Evolutionary conservation across 2,329 filamentous ascomycete species (phyloP).

Genomic region (Cordyceps cateniannulata): DNA sequence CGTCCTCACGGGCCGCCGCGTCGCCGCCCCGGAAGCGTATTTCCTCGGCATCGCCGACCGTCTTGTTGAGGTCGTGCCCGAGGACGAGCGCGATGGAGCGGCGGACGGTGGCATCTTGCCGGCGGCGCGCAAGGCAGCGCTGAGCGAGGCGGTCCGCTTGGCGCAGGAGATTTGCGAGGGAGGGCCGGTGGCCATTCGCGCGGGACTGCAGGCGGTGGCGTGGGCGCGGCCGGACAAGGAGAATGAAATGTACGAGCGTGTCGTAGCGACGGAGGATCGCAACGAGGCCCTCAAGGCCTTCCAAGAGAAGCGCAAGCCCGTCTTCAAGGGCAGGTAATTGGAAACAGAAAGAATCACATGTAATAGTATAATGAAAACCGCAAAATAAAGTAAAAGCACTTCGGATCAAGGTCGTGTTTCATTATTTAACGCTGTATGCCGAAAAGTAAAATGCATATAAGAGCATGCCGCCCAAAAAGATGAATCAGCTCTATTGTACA

Average conservation of each 20-base stretch:
- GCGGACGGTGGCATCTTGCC: conserved; percentile 42
- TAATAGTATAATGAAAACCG: conserved; percentile 4
- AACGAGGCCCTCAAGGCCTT: conserved; percentile 86
- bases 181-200: conserved; percentile 74
- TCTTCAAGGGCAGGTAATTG: conserved; percentile 47
- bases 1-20: conserved; percentile 81
- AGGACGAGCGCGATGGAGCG: conserved; percentile 37
- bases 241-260: conserved; percentile 77
- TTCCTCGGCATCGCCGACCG: conserved; percentile 85
- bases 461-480: background rate
- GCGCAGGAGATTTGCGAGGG: conserved; percentile 85
- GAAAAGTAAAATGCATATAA: background rate
- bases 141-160: conserved; percentile 70
- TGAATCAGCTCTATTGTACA: conserved; percentile 3
- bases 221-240: conserved; percentile 71
- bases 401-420: background rate
- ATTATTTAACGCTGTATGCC: background rate
- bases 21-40: conserved; percentile 79
- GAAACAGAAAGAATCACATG: background rate
- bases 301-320: conserved; percentile 53
- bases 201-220: conserved; percentile 71
- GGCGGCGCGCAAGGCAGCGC: conserved; percentile 58
- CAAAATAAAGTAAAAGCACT: background rate
- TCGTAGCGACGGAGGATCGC: conserved; percentile 78
- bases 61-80: conserved; percentile 70